Conservation (phyloP, 2,329 filamentous ascomycete species). For the Lasiodiplodia sp. region DNA sequence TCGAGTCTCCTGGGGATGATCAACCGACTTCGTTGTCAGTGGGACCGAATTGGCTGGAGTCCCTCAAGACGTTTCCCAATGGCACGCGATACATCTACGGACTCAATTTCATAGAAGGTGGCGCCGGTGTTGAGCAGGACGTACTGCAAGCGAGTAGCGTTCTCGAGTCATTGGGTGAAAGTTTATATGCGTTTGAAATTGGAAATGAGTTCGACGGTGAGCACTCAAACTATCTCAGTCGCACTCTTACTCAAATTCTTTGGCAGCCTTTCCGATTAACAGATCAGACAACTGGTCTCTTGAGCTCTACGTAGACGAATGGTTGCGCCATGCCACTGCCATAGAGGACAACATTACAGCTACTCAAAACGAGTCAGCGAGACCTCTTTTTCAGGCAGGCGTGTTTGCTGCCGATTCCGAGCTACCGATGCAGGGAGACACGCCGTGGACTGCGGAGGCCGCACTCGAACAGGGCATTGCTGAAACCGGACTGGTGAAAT, state of each 20-base stretch:
- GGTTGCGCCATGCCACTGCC: neutral
- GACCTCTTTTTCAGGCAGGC: neutral
- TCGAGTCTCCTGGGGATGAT: neutral
- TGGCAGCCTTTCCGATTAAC: neutral
- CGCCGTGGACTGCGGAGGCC: neutral
- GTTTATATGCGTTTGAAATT: neutral
- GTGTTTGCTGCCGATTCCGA: neutral
- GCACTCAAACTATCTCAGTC: neutral
- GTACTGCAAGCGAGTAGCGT: neutral
- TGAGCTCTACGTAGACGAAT: neutral
- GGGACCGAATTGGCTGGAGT: neutral
- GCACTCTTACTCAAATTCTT: neutral
- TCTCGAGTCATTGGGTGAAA: neutral
- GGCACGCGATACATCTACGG: neutral
- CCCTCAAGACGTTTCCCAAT: neutral
- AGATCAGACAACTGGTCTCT: neutral
- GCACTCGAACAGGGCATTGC: neutral
- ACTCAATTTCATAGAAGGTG: neutral
- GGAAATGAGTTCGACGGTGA: neutral
- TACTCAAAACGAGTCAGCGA: neutral
- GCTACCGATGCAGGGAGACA: neutral
- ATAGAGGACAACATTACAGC: neutral
- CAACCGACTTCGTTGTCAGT: neutral
- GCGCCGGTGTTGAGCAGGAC: neutral
- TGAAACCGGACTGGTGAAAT: neutral